Base-by-base conservation (phyloP, 352 stramenopile species). In the Globisporangium radiosum region DNA sequence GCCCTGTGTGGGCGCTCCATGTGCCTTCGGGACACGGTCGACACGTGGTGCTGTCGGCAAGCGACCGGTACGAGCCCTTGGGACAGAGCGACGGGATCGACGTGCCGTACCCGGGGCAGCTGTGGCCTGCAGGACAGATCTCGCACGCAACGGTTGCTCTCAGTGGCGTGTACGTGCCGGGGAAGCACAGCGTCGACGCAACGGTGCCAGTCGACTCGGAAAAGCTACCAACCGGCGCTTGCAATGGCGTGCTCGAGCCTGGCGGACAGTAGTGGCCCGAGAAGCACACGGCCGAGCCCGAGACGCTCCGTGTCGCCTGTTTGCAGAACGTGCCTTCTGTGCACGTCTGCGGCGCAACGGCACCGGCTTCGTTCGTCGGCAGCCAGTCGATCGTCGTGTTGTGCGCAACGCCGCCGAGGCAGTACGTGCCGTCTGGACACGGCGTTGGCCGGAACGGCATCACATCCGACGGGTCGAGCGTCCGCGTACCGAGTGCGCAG, bases 211-310 rank as follows among this genome's bases (percentile, higher is more conserved):
- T 84, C 2, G 81, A 75, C 0, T 73, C 78, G 5, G 92, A 76
- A 69, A 98, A 99, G 33, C 84, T 97, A 3, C 97, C 97, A 0
- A 97, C 79, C 11, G 94, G 95, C 37, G 92, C 87, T 65, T 97
- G 75, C 7, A 85, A 91, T 0, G 96, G 96, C 14, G 85, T 82
- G 19, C 71, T 81, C 5, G 91, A 89, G 0, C 90, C 90, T 19
- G 92, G 87, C 38, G 94, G 94, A 67, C 96, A 99, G 66, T 98
- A 99, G 64, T 99, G 96, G 2, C 97, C 97, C 7, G 85, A 79
- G 47, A 87, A 98, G 70, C 97, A 99, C 42, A 79, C 69, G 1
- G 81, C 83, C 25, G 80, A 92, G 8, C 92, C 96, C 0, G 87
- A 90, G 0, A 88, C 65, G 2, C 70, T 87, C 39, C 85, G 72